Conservation (phyloP, 768 basidiomycete species). For the Suillus subalutaceus region DNA sequence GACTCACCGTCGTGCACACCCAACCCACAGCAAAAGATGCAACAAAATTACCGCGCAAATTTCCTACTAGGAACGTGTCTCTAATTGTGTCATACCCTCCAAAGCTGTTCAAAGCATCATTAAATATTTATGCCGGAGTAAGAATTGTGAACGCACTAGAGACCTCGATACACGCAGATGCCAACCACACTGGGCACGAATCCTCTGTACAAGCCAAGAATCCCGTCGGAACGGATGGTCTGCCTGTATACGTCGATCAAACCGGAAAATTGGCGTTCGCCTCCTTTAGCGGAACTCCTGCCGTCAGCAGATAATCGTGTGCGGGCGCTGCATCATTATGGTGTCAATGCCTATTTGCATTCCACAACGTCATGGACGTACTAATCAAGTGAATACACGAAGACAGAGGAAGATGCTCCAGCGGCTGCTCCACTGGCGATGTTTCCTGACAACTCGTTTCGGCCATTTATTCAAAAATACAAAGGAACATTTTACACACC, state of each 20-base stretch:
- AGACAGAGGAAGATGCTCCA: constrained; percentile 43
- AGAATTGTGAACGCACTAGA: constrained; percentile 37
- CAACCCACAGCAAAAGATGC: constrained; percentile 47
- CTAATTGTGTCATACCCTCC: constrained; percentile 46
- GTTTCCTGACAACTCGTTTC: constrained; percentile 32
- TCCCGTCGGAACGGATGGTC: constrained; percentile 43
- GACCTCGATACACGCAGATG: constrained; percentile 45
- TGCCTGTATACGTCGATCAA: constrained; percentile 47
- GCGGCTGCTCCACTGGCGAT: constrained; percentile 46
- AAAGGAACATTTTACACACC: constrained; percentile 21
- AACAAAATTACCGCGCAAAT: constrained; percentile 41
- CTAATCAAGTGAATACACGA: constrained; percentile 52
- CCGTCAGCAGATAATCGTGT: constrained; percentile 45
- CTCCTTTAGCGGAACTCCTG: constrained; percentile 39
- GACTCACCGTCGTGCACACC: constrained; percentile 41
- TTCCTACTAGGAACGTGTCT: constrained; percentile 42
- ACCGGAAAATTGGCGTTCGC: constrained; percentile 43
- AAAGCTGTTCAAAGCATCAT: constrained; percentile 32
- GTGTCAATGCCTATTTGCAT: background rate
- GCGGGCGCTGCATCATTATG: constrained; percentile 33
- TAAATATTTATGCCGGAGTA: background rate
- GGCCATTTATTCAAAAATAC: background rate
- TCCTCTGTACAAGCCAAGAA: constrained; percentile 45
- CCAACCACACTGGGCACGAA: constrained; percentile 45
- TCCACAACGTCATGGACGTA: constrained; percentile 17